Base-by-base conservation (phyloP, 352 stramenopile genomes). In the Lagenidium sp. region DNA sequence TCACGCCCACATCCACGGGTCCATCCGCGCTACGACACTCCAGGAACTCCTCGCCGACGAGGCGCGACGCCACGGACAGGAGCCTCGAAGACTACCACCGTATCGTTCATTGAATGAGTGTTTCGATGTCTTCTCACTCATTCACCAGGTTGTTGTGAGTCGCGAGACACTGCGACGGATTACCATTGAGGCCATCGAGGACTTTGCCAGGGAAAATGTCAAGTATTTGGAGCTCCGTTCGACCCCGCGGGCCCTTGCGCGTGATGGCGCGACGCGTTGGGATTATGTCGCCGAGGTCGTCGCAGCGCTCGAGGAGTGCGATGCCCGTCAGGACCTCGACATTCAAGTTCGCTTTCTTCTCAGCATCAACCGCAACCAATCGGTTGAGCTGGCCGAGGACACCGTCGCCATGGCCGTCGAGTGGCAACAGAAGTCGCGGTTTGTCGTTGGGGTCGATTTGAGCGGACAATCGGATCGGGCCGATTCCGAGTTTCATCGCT, bases 1-100 rank as follows among this genome's bases (percentile, higher is more conserved):
- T 22, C 84, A 95, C 48, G 82, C 84, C 28, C 82, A 95, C 57
- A 85, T 95, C 48, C 79, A 94, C 48, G 84, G 84, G 8, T 88
- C 69, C 20, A 81, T 93, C 44, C 75, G 82, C 10, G 57, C 67
- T 22, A 50, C 51, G 28, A 94, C 80, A 15, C 50, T 95, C 48
- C 42, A 70, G 32, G 53, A 91, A 28, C 23, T 95, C n/a, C 55
- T 86, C 16, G 34, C 54, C 13, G 57, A 87, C 22, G 57, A 85
- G 31, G 68, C 72, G 28, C 28, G 4, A 6, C 29, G 29, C 4
- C 57, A 50, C 6, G 46, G 57, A 24, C 44, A 50, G 26, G 43
- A 60, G 40, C 60, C 59, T 49, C 57, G 57, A 6, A 28, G 38
- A 38, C 44, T 84, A 30, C 74, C 69, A 2, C 47, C 43, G 46